phyloP scores from a whole-genome alignment of 495 filamentous ascomycete species.

The Aspergillus steynii region DNA sequence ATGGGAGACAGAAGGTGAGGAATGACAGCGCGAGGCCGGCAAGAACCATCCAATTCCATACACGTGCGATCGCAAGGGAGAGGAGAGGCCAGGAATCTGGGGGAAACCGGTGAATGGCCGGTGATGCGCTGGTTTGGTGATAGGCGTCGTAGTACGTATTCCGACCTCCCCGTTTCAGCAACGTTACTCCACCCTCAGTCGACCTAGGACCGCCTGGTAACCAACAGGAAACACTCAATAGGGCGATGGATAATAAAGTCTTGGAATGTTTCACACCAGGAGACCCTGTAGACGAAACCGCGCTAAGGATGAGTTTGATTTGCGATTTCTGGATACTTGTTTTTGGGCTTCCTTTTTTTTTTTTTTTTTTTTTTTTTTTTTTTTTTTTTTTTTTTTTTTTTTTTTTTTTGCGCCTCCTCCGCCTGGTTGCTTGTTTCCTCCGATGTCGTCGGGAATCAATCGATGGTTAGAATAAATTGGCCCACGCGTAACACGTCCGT shows the following conservation, averaged over 20 bases:
- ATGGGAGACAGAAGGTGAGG: not conserved
- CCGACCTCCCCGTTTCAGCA: conserved; percentile 20
- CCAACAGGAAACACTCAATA: conserved; percentile 7
- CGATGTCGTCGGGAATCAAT: conserved; percentile 4
- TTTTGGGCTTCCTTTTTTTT: conserved; percentile 6
- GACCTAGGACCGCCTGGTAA: conserved; percentile 11
- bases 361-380: conserved; percentile 1
- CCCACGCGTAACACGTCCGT: conserved; percentile 15
- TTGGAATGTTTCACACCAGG: conserved; percentile 21
- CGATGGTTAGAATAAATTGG: conserved; percentile 9
- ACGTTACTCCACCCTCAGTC: conserved; percentile 22
- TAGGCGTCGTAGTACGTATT: conserved; percentile 23
- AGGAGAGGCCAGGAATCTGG: conserved; percentile 32
- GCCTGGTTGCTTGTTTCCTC: not conserved
- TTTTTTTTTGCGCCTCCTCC: not conserved
- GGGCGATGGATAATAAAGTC: conserved; percentile 6
- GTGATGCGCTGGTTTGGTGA: conserved; percentile 32
- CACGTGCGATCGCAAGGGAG: conserved; percentile 17
- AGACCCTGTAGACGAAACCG: conserved; percentile 5
- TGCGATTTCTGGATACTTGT: not conserved
- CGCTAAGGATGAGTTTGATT: conserved; percentile 3
- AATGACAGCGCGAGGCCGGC: conserved; percentile 18
- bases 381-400: not conserved
- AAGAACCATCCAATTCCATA: conserved; percentile 12
- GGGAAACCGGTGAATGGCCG: conserved; percentile 7